phyloP scores from a whole-genome alignment of 371 early-diverging fungal species.

The Nosema bombycis region DNA sequence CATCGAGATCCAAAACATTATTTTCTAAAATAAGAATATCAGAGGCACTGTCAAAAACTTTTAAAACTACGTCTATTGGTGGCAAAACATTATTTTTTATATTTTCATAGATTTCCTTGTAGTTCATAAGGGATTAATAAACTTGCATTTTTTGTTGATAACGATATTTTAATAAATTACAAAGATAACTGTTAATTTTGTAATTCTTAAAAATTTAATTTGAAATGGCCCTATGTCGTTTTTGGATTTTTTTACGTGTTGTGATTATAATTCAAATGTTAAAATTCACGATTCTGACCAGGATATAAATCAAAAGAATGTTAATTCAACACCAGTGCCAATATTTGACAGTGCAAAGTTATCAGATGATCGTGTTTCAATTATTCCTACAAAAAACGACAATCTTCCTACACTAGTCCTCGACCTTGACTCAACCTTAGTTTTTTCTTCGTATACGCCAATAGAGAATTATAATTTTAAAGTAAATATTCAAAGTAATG shows the following conservation, averaged over 20 bases:
- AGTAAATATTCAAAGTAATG: slow-evolving; percentile 38
- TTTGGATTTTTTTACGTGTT: background rate
- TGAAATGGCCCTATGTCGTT: background rate
- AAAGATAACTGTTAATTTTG: background rate
- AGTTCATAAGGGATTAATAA: slow-evolving; percentile 10
- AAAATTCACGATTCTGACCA: background rate
- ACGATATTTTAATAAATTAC: background rate
- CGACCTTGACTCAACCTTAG: slow-evolving; percentile 88
- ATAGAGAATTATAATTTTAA: slow-evolving; percentile 58
- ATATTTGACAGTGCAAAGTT: too few relatives aligned
- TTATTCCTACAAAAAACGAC: background rate
- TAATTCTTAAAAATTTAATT: too few relatives aligned
- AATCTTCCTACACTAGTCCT: slow-evolving; percentile 70
- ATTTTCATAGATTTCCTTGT: slow-evolving; percentile 3
- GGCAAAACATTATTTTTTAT: slow-evolving; percentile 22
- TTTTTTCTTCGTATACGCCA: slow-evolving; percentile 70
- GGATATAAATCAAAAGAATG: background rate
- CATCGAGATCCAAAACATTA: slow-evolving; percentile 43
- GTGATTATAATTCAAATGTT: background rate
- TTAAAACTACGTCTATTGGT: slow-evolving; percentile 12
- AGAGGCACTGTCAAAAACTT: slow-evolving; percentile 29
- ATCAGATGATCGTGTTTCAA: too few relatives aligned
- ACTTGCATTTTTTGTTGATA: background rate
- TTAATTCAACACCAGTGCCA: too few relatives aligned
- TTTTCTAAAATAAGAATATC: slow-evolving; percentile 49